Conservation (phyloP, 768 basidiomycete genomes). For the Suillus tomentosus region DNA sequence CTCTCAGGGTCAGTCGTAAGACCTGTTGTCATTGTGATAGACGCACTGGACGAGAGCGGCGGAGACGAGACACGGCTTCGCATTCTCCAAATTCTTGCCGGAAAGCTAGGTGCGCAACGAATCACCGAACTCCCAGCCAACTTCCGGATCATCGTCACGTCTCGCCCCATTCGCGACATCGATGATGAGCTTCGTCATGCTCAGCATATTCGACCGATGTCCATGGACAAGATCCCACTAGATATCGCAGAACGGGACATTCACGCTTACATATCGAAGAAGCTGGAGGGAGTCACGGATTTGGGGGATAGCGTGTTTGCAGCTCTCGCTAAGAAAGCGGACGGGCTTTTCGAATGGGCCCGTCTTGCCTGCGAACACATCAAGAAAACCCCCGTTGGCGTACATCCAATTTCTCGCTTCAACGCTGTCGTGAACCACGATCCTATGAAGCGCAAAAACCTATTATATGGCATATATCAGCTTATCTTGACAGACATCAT, state of each 20-base stretch:
- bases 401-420: too few relatives aligned
- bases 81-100: constrained; percentile 16
- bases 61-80: constrained; percentile 4
- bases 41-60: constrained; percentile 24
- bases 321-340: not conserved
- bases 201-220: not conserved
- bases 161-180: not conserved
- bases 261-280: not conserved
- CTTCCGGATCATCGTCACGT: constrained; percentile 15
- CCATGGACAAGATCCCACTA: not conserved
- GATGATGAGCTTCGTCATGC: not conserved
- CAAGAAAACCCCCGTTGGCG: not conserved
- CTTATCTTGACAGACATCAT: not conserved
- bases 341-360: not conserved
- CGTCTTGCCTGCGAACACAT: not conserved
- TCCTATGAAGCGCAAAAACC: not conserved
- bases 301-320: not conserved
- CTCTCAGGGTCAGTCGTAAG: constrained; percentile 13
- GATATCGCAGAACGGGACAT: not conserved
- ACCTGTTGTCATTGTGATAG: constrained; percentile 29
- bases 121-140: constrained; percentile 12
- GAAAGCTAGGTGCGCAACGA: not conserved
- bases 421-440: too few relatives aligned
- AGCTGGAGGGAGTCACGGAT: not conserved
- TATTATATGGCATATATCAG: not conserved